Evolutionary conservation across 2,329 filamentous ascomycete genomes (phyloP).

Genomic region (Aspergillus awamori): DNA sequence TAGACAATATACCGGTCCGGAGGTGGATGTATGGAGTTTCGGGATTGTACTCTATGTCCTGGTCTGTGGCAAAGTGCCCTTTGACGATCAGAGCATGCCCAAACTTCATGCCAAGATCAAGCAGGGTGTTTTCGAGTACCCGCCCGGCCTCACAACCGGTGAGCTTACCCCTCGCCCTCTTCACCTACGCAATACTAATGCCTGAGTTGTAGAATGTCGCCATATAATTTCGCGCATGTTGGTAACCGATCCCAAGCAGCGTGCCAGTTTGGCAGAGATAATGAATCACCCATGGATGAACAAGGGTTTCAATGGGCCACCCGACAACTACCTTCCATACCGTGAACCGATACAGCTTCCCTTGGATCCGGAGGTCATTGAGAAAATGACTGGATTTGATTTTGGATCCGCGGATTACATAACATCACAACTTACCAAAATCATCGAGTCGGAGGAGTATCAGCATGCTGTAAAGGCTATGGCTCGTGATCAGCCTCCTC

Average conservation of each 20-base stretch:
- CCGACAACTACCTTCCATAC: conserved; percentile 83
- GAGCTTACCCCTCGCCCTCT: conserved; percentile 40
- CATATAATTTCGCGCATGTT: conserved; percentile 93
- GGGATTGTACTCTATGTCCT: conserved; percentile 96
- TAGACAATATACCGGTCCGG: conserved; percentile 89
- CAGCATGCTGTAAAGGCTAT: conserved; percentile 76
- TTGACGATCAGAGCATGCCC: conserved; percentile 99
- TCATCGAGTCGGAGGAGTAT: conserved; percentile 94
- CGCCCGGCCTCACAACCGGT: conserved; percentile 89
- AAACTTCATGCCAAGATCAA: conserved; percentile 98
- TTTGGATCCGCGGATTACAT: conserved; percentile 89
- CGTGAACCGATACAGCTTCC: conserved; percentile 86
- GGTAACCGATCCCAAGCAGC: conserved; percentile 85
- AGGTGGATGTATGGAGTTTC: conserved; percentile 98
- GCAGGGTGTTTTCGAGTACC: conserved; percentile 93
- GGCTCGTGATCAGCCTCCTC: conserved; percentile 65
- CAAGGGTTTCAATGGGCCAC: conserved; percentile 83
- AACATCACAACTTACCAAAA: conserved; percentile 74
- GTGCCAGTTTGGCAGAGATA: conserved; percentile 86
- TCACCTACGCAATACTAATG: conserved; percentile 39
- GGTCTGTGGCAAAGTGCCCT: conserved; percentile 96
- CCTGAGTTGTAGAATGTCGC: conserved; percentile 72
- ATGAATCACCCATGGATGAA: conserved; percentile 95
- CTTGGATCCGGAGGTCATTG: conserved; percentile 78
- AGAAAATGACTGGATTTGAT: conserved; percentile 97